phyloP scores from a whole-genome alignment of 106 monocot species.

The Phalaenopsis aphrodite region DNA sequence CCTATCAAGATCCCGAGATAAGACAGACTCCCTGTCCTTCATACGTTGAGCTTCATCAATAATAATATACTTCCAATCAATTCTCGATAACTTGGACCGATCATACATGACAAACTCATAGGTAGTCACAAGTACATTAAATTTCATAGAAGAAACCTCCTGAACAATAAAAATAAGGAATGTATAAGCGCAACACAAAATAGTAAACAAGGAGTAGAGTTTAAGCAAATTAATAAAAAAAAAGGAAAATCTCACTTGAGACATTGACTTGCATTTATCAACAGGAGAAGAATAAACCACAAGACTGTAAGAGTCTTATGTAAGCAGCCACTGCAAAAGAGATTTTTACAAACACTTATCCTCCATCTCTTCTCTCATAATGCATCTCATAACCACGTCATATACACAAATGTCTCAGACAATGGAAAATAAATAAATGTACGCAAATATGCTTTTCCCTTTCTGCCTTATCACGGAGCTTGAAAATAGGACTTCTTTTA shows the following conservation, averaged over 20 bases:
- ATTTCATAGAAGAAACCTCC: constrained; percentile 88
- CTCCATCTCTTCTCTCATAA: neutral
- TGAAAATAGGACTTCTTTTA: no score
- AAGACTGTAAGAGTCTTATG: neutral
- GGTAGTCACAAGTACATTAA: constrained; percentile 94
- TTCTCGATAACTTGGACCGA: constrained; percentile 85
- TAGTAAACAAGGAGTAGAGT: neutral
- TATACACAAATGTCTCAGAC: neutral
- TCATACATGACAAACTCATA: constrained; percentile 99
- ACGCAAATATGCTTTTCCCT: neutral
- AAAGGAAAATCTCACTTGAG: neutral
- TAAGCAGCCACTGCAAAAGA: neutral
- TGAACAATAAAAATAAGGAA: constrained; percentile 18
- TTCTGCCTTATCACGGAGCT: no score
- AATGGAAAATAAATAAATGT: neutral
- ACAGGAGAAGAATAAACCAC: neutral
- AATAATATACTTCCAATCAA: constrained; percentile 98
- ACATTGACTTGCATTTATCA: neutral
- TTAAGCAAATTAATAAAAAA: neutral
- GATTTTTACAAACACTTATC: neutral
- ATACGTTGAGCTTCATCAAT: constrained; percentile 99
- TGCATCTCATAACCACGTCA: neutral
- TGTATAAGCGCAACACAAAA: neutral
- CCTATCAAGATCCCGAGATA: constrained; percentile 94
- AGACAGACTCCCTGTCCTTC: constrained; percentile 95